phyloP scores from a whole-genome alignment of 495 filamentous ascomycete species.

The Rhypophila decipiens region DNA sequence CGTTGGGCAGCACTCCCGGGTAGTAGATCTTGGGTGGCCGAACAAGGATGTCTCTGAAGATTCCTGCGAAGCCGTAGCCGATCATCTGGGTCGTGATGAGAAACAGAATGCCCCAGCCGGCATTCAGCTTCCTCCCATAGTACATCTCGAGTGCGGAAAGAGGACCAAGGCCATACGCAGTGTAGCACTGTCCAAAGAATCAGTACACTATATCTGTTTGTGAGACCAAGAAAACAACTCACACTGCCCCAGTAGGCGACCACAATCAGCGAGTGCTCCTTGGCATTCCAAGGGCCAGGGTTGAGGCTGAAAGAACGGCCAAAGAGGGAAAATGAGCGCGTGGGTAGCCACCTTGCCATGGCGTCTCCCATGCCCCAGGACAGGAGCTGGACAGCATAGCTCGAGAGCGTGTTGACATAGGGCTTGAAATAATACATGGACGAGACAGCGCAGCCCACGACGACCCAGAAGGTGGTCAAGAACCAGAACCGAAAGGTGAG shows the following conservation, averaged over 20 bases:
- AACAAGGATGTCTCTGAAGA: slow-evolving; percentile 22
- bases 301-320: slow-evolving; percentile 19
- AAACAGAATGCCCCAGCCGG: slow-evolving; percentile 19
- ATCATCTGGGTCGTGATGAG: slow-evolving; percentile 29
- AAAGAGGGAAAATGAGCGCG: slow-evolving; percentile 5
- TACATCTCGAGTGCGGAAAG: slow-evolving; percentile 16
- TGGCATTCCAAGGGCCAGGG: slow-evolving; percentile 31
- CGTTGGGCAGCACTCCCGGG: slow-evolving; percentile 16
- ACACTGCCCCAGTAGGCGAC: slow-evolving; percentile 13
- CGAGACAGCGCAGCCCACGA: slow-evolving; percentile 10
- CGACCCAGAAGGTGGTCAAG: slow-evolving; percentile 12
- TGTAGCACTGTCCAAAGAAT: slow-evolving; percentile 7
- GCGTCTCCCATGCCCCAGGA: slow-evolving; percentile 14
- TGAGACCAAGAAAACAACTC: too few species aligned
- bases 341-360: slow-evolving; percentile 9
- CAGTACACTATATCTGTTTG: neutral
- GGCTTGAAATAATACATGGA: slow-evolving; percentile 13
- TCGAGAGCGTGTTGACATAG: slow-evolving; percentile 9
- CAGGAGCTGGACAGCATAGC: slow-evolving; percentile 12
- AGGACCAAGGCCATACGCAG: slow-evolving; percentile 16
- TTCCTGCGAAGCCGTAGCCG: slow-evolving; percentile 33
- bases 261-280: slow-evolving; percentile 30
- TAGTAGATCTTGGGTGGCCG: slow-evolving; percentile 37
- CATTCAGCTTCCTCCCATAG: slow-evolving; percentile 13
- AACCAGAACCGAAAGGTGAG: slow-evolving; percentile 10